Percentiles rank a stretch among this genome's conserved stretches.
Conservation (phyloP, 257 asterid species). For the Solanum chaucha region DNA sequence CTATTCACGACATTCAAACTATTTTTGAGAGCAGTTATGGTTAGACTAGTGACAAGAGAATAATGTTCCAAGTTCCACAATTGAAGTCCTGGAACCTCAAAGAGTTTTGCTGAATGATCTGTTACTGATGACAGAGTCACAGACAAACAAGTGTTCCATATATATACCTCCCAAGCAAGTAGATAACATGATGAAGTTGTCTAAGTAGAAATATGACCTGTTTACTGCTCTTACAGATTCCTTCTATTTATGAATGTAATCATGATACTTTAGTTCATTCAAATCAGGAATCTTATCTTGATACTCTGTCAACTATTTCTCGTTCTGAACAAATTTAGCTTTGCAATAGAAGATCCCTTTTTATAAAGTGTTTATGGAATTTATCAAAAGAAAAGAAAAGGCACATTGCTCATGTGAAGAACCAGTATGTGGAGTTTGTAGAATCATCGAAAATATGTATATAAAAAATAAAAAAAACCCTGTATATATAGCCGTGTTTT, state of each 20-base stretch:
- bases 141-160: no score
- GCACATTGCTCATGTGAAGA: not conserved
- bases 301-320: no score
- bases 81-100: not conserved
- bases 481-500: not conserved
- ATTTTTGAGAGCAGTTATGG: constrained; percentile 92
- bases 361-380: not conserved
- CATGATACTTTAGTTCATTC: no score
- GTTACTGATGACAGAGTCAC: no score
- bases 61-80: not conserved
- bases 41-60: not conserved
- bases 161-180: no score
- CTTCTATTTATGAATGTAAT: no score
- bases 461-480: not conserved
- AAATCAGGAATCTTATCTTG: no score
- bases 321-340: no score
- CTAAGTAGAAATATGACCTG: no score
- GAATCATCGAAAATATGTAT: not conserved
- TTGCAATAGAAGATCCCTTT: not conserved
- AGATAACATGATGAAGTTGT: no score
- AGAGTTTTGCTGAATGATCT: not conserved
- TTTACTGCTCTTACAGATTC: no score
- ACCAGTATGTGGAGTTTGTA: not conserved
- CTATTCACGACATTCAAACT: constrained; percentile 79
- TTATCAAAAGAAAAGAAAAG: not conserved